Percentiles rank a stretch among this genome's conserved stretches.
These are phyloP conservation scores for Paramecium sonneborni DNA, from an alignment of 73 alveolate genomes.

Conservation along the genomic window DNA sequence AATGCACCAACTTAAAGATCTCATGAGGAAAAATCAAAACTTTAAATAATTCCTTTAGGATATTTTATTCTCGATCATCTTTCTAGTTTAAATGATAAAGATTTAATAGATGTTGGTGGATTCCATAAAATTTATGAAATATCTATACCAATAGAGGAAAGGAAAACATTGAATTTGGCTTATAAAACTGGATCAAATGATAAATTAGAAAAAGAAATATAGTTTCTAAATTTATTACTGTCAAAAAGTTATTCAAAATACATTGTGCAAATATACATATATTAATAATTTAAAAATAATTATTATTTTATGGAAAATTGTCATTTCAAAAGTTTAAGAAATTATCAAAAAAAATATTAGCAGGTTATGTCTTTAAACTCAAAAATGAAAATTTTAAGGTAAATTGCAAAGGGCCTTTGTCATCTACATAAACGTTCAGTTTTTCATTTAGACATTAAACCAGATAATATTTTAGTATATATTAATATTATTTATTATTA, in stretches of 20 bases:
- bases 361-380: neutral
- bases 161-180: neutral
- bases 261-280: neutral
- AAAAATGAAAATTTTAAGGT: neutral
- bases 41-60: neutral
- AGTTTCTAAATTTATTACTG: neutral
- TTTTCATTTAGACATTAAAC: constrained; percentile 2
- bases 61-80: neutral
- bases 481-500: neutral
- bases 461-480: constrained; percentile 3
- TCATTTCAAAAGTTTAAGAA: neutral
- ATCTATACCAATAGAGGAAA: neutral
- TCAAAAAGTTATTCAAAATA: neutral
- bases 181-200: neutral
- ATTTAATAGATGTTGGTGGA: neutral
- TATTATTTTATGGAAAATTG: neutral
- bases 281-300: neutral
- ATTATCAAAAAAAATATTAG: neutral
- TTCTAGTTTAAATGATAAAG: neutral
- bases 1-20: too few species aligned
- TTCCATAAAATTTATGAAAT: neutral
- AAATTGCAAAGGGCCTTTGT: neutral
- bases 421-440: neutral
- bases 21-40: neutral
- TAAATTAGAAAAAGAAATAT: neutral